A percentile compares a stretch with the other conserved stretches of the same genome.
phyloP scores from a whole-genome alignment of 139 green algal genomes.

The Chlorella sp. region DNA sequence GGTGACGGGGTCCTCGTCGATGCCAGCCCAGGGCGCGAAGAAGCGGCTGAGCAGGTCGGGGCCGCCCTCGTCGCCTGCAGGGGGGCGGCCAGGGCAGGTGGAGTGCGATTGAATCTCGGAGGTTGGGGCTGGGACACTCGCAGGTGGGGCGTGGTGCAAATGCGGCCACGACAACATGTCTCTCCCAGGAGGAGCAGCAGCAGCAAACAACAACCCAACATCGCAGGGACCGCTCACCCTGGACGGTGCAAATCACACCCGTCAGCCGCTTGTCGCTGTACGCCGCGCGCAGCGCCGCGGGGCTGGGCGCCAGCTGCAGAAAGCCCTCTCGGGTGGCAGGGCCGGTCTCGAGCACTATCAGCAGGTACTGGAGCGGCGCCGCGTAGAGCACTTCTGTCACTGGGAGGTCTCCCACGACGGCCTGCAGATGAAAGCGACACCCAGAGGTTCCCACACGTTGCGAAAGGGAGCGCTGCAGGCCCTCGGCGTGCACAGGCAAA shows the following conservation, averaged over 20 bases:
- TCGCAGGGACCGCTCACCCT: neutral
- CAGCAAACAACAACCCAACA: too few relatives aligned
- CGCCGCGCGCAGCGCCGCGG: constrained; percentile 7
- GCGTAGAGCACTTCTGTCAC: constrained; percentile 25
- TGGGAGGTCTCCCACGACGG: neutral
- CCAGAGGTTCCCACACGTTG: too few relatives aligned
- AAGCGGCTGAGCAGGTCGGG: constrained; percentile 74
- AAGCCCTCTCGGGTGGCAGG: constrained; percentile 27
- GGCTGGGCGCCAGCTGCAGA: constrained; percentile 43
- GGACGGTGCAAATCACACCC: constrained; percentile 30
- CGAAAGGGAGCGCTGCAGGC: neutral
- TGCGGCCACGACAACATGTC: too few relatives aligned
- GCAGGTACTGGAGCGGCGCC: constrained; percentile 24
- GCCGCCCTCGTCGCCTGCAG: constrained; percentile 5
- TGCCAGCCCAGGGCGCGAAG: constrained; percentile 84
- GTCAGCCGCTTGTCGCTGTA: constrained; percentile 8
- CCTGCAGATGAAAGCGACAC: neutral
- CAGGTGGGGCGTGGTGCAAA: neutral
- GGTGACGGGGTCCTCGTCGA: constrained; percentile 89
- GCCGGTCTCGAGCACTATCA: constrained; percentile 22
- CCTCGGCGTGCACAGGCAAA: neutral
- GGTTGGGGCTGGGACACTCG: neutral
- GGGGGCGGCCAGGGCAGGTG: neutral
- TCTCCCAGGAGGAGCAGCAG: too few relatives aligned
- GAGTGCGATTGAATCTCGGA: neutral